Conservation (phyloP, 2,329 filamentous ascomycete genomes). For the Leptographium radiaticola region DNA sequence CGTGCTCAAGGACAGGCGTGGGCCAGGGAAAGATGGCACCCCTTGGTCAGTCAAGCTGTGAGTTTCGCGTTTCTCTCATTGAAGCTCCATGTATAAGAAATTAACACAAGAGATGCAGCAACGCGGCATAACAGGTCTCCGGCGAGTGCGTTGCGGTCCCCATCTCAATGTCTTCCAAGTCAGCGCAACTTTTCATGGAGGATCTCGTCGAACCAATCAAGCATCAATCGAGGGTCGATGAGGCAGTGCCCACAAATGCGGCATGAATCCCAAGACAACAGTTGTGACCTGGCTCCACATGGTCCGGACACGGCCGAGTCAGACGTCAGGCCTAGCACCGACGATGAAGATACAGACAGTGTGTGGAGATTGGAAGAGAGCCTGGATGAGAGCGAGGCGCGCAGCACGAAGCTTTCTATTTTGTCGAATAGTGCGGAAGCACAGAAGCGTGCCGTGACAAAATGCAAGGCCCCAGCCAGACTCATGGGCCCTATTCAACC, state of each 20-base stretch:
- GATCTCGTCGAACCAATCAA: background rate
- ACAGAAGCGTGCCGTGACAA: background rate
- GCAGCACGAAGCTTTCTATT: background rate
- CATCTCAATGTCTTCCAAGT: background rate
- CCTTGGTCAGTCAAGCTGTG: background rate
- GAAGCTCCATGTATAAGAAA: background rate
- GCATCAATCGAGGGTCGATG: background rate
- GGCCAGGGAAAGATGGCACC: background rate
- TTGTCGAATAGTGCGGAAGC: background rate
- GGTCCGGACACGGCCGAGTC: background rate
- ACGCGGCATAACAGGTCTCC: background rate
- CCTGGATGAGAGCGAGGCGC: background rate
- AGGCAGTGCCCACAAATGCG: too few relatives aligned
- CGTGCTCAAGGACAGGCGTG: background rate
- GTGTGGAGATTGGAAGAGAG: background rate
- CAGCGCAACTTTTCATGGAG: background rate
- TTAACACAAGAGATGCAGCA: background rate
- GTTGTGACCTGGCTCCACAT: background rate
- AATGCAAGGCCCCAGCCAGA: background rate
- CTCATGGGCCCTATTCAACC: conserved; percentile 10
- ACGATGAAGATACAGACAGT: background rate
- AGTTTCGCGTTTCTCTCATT: background rate
- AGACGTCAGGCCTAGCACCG: background rate
- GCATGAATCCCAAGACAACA: background rate
- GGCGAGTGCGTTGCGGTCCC: background rate